These are phyloP conservation scores for Aspergillus piperis DNA, from an alignment of 2,329 filamentous ascomycete species.

Conservation along the genomic window DNA sequence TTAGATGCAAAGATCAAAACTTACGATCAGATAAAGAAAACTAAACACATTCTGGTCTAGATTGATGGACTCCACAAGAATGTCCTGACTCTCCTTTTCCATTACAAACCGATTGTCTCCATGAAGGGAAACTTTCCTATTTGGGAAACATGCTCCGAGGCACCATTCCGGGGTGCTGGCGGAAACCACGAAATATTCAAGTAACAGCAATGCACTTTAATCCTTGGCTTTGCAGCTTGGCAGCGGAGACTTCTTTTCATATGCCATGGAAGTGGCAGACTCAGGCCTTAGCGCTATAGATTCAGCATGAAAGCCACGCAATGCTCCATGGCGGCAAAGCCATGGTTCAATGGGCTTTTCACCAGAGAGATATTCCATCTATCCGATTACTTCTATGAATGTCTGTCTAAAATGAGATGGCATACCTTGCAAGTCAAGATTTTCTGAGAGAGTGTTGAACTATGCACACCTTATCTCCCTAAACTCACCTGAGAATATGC, in stretches of 20 bases:
- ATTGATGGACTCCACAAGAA: background rate
- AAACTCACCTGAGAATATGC: too few species aligned
- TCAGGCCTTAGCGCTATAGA: background rate
- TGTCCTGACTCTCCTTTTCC: background rate
- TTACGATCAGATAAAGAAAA: background rate
- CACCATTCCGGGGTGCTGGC: background rate
- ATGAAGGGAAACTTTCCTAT: background rate
- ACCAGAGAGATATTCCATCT: too few species aligned
- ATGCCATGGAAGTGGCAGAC: background rate
- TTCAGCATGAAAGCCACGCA: background rate
- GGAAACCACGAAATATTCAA: background rate
- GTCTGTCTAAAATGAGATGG: too few species aligned
- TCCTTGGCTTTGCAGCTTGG: background rate
- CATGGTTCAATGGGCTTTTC: too few species aligned
- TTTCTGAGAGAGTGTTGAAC: too few species aligned
- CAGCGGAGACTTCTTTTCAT: background rate
- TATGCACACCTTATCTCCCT: too few species aligned
- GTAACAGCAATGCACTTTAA: background rate
- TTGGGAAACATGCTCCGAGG: constrained; percentile 9
- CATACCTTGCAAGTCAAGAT: too few species aligned
- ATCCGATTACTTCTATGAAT: too few species aligned
- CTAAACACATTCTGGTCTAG: background rate
- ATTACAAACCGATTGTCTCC: background rate
- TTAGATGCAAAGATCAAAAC: background rate
- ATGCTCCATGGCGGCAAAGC: too few species aligned